A percentile compares a stretch with the other conserved stretches of the same genome.
These are phyloP conservation scores for Viridothelium virens DNA, from an alignment of 495 filamentous ascomycete genomes.

Conservation along the genomic window DNA sequence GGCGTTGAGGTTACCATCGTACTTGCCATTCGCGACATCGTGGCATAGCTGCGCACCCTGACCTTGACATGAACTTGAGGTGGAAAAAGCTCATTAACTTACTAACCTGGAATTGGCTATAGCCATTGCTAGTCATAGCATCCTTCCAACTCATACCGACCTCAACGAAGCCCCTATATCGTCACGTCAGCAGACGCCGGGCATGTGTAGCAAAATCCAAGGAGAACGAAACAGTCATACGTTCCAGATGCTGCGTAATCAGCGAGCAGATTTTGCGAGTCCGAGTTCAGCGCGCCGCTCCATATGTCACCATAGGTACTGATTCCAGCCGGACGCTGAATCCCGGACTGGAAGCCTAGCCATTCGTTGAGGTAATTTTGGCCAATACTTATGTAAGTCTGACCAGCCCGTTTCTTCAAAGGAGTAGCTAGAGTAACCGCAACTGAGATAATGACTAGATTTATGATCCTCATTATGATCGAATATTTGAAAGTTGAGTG, in stretches of 20 bases:
- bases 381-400: slow-evolving; percentile 2
- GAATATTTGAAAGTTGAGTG: neutral
- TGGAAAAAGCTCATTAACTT: neutral
- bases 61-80: neutral
- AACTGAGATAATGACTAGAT: neutral
- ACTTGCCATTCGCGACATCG: slow-evolving; percentile 1
- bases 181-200: neutral
- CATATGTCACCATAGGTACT: neutral
- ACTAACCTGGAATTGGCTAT: slow-evolving; percentile 4
- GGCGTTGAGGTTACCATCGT: neutral
- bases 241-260: neutral
- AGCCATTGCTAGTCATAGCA: slow-evolving; percentile 1
- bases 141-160: slow-evolving; percentile 9
- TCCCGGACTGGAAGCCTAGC: neutral
- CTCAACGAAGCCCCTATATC: neutral
- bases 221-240: neutral
- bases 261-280: neutral
- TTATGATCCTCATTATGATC: neutral
- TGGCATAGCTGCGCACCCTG: neutral
- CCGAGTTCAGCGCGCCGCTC: slow-evolving; percentile 1
- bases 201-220: neutral
- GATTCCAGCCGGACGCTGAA: neutral
- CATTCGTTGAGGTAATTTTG: slow-evolving; percentile 8
- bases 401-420: neutral
- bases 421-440: neutral